Evolutionary conservation across 148 eudicot genomes (phyloP), one percentile per base, ranked within the genome.

Genomic region (Rhododendron simsii): DNA sequence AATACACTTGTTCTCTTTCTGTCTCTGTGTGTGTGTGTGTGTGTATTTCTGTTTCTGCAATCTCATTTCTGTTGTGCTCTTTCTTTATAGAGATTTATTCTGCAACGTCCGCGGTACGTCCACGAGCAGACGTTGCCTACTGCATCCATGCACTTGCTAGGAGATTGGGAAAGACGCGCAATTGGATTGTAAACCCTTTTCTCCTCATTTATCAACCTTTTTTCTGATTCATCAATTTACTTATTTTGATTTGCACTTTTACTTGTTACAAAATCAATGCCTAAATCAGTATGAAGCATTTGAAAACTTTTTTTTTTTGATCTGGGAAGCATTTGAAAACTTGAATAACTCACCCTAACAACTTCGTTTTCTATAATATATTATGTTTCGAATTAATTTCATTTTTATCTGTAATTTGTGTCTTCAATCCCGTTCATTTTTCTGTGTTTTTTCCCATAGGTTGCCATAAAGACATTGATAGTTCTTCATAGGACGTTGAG

Each of bases 121-220:
- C 98, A 67, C 90, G 98, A 87, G 98, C 98, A 79, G 99, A 98
- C 73, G 97, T 98, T 35, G 98, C 94, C 83, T 98, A 98, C 74
- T 98, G 98, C 91, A 95, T 98, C 86, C 96, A 94, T 89, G 98
- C 98, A 81, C 95, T 98, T 79, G 90, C 96, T 7, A 91, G 95
- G 86, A 91, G 99, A 90, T 90, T 98, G 90, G 88, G 92, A 85
- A 98, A 94, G 93, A 98, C 99, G 41, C 90, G 92, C n/a, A 98
- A 89, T 85, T 98, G 99, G 99, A 95, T 95, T 84, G 99, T 98
- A 95, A 91, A 48, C 45, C 81, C 82, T 61, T 61, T 76, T 67
- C 79, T 79, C 76, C n/a, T 35, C 35, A 28, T 57, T 45, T 48
- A 30, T 37, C 33, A 23, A 61, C 69, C 7, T 41, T 61, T n/a